Evolutionary conservation across 164 flowering plant genomes (phyloP), one percentile per base, ranked within the genome.

Genomic region (Vitis labrusca): DNA sequence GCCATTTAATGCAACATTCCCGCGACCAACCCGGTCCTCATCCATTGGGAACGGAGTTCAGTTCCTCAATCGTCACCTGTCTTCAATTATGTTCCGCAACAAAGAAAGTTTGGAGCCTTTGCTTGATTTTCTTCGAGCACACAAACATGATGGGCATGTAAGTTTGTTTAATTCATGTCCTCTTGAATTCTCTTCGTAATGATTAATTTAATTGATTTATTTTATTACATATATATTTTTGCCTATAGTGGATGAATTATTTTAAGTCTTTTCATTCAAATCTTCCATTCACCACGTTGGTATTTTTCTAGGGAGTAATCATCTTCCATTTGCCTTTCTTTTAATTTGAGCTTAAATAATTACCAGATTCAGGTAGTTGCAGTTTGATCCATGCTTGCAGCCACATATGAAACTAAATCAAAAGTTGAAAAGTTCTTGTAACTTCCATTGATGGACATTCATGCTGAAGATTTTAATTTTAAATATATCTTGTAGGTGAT

Each of bases 21-120:
- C 99, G 53, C 93, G 94, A 4, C 91, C 94, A n/a, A 83, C 61
- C 44, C 92, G 85, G 13, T 89, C 94, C 9, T 90, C 98, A 6
- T 93, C 88, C 17, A 93, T 95, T 67, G 99, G 98, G 50, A 93
- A 90, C 76, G 99, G 99, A 1, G 99, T 95, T 60, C 98, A 93
- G 44, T 95, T 93, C 73, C 98, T 95, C 68, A 95, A 95, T 61
- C 94, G 97, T 50, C 99, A 95, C 75, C 89, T 91, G 3, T 95
- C 99, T 65, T 93, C 99, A 12, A 78, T 64, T 67, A 86, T 95
- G 93, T 95, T 95, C 71, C 91, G 87, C 14, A 86, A 85, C 73
- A 89, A 78, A 73, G 98, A 93, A n/a, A 84, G 79, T 63, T 79
- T 95, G 80, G 97, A 91, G 81, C 99, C 99, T 29, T 77, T 95